Base-by-base conservation (phyloP, 331 rosid species). In the Cydonia oblonga region DNA sequence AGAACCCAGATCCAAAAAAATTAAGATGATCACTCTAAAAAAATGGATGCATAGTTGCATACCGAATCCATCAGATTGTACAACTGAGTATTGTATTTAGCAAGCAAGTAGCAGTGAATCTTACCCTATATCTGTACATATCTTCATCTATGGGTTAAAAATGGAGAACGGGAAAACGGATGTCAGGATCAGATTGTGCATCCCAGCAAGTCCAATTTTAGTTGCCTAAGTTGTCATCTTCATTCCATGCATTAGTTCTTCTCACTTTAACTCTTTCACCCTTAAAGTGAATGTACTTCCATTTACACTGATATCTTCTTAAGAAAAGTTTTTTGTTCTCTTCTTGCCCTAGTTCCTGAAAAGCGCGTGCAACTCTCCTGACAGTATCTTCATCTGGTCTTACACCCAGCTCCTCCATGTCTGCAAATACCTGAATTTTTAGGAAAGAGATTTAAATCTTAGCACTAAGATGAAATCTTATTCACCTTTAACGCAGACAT, bases 371-470 rank as follows among this genome's bases (percentile, higher is more conserved):
- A 42, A 93, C 91, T 82, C 90, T 78, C 82, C 83, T 64, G 40
- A 93, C 89, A 7, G 97, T 89, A 73, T 91, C 98, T 83, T 91
- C 91, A 66, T 93, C 97, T 11, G 97, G 97, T 77, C 76, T 93
- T 69, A 89, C 84, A 15, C 77, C 81, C 81, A 93, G 81, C 75
- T 90, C 96, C 81, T 89, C 96, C 97, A 93, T 89, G 78, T 93
- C 98, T 46, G 91, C 90, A 72, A 93, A 93, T 62, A 91, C 83
- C 97, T 91, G 82, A 49, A 75, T 66, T 67, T 76, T 26, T 19
- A 54, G 51, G 73, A n/a, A n/a, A 38, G 49, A 76, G 53, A 70
- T 28, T 4, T 22, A 40, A 67, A 66, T 42, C 75, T 28, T 49
- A 60, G 70, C 38, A 66, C 57, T 59, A 59, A 22, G 24, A 70